Base-by-base conservation (phyloP, 176 grass and related monocot genomes). In the Pharus latifolius region DNA sequence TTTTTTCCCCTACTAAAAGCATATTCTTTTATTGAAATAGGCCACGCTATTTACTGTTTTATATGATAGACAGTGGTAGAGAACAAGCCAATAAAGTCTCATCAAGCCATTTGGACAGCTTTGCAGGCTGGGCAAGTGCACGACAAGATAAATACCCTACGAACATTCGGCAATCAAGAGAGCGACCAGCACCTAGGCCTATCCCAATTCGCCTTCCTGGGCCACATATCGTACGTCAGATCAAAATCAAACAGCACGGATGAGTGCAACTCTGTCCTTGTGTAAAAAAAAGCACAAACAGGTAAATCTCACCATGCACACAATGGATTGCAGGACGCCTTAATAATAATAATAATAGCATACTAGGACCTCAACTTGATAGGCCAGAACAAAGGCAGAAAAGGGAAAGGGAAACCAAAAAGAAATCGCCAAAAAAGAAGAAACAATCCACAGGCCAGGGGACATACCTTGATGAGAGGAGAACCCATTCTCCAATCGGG, bases 381-480 rank as follows among this genome's bases (percentile, higher is more conserved):
- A 24, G 50, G 50, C 18, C 50, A 14, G 12, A 63, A 23, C 30
- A 63, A 41, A 23, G 24, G 49, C 49, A 22, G 16, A 23, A n/a
- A 20, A 52, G 3, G 7, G 18, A 2, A 25, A 52, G 50, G 44
- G 13, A 9, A 16, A 46, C 12, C 50, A 24, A 24, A 14, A 23
- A 24, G 12, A 7, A 15, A 65, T 24, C 32, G 38, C 61, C 35
- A 46, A 7, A 10, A 11, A 7, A 29, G 29, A 35, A 18, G n/a
- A 6, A 37, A 32, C 4, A 5, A 23, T 19, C 25, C 4, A 19
- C 16, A 13, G 9, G 44, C 5, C 7, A 31, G 10, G 6, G 15
- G 6, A 3, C 4, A 35, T 66, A 81, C 78, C 78, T 73, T 57
- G 78, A 64, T 19, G 60, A 14, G 40, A 53, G 73, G 9, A 44